A percentile compares a stretch with the other conserved stretches of the same genome.
phyloP scores from a whole-genome alignment of 2,329 filamentous ascomycete species.

The Venturia effusa region DNA sequence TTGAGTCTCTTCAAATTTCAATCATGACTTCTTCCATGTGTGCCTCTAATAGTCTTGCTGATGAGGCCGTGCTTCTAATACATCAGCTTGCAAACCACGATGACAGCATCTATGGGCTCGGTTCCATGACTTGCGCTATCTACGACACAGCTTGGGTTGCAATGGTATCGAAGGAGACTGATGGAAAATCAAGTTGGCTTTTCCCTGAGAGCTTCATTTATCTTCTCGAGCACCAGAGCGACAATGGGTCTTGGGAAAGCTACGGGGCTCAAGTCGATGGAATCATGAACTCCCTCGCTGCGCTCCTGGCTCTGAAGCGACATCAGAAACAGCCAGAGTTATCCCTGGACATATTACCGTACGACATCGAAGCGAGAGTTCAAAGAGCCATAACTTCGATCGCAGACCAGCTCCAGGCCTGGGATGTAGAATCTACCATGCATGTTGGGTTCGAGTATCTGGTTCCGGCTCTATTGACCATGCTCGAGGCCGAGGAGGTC shows the following conservation, averaged over 20 bases:
- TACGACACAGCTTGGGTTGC: background rate
- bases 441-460: constrained; percentile 16
- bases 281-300: background rate
- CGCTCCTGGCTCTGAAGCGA: background rate
- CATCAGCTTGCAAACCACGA: background rate
- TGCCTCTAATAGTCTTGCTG: background rate
- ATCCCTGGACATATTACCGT: background rate
- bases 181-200: background rate
- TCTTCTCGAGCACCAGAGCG: background rate
- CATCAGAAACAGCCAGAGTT: background rate
- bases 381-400: background rate
- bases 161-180: background rate
- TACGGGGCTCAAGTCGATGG: background rate
- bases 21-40: background rate
- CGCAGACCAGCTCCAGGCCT: background rate
- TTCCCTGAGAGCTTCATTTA: background rate
- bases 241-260: background rate
- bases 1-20: background rate
- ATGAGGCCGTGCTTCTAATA: background rate
- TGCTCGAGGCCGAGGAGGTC: constrained; percentile 9
- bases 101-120: background rate
- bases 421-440: constrained; percentile 5
- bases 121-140: background rate
- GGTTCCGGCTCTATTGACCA: constrained; percentile 11
- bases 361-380: background rate